A percentile compares a stretch with the other conserved stretches of the same genome.
Conservation (phyloP, 2,329 filamentous ascomycete species). For the Colletotrichum abscissum region DNA sequence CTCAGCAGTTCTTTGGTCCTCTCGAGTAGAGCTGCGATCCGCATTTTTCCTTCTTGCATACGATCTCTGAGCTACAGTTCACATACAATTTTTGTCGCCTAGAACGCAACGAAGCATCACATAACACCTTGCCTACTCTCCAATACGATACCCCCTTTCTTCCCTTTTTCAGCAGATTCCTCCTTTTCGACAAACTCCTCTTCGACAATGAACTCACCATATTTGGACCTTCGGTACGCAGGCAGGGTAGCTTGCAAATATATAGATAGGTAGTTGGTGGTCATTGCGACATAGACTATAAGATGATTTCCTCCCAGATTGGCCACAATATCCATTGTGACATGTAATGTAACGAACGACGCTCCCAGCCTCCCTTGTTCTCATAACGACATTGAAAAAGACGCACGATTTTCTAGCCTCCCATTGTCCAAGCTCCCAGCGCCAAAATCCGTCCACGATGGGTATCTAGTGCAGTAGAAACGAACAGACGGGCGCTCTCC, state of each 20-base stretch:
- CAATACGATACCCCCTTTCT: neutral
- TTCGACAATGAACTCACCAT: neutral
- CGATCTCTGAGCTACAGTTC: neutral
- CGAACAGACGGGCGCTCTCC: conserved; percentile 31
- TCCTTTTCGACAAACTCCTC: too few relatives aligned
- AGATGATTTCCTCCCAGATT: neutral
- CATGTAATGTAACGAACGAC: conserved; percentile 27
- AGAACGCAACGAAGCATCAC: neutral
- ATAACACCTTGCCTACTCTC: neutral
- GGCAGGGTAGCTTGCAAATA: neutral
- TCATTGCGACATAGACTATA: conserved; percentile 25
- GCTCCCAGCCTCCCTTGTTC: neutral
- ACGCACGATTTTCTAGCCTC: conserved; percentile 23
- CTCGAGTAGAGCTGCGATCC: neutral
- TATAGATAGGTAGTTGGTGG: neutral
- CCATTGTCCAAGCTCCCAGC: conserved; percentile 11
- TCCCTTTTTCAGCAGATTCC: neutral
- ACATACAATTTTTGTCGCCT: neutral
- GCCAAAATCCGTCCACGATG: conserved; percentile 36
- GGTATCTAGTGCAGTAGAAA: conserved; percentile 39
- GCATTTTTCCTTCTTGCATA: neutral
- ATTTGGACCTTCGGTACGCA: neutral
- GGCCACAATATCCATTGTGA: neutral
- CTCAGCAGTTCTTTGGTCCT: neutral
- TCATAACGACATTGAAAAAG: neutral